Conservation (phyloP, 2,329 filamentous ascomycete genomes). For the Talaromyces sp. region DNA sequence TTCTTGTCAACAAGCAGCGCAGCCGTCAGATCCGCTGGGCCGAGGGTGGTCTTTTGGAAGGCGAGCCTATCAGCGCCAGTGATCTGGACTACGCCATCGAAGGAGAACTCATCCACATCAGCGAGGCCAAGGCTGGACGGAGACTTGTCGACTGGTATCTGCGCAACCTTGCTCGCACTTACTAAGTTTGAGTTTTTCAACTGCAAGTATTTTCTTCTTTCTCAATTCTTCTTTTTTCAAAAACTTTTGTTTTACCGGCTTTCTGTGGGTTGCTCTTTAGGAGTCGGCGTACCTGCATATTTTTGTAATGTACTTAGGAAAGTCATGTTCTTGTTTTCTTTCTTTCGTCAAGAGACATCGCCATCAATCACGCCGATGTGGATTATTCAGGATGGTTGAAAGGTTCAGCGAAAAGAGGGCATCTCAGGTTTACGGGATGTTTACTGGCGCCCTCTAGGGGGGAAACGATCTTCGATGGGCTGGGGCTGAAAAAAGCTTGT, state of each 20-base stretch:
- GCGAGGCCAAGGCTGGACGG: constrained; percentile 94
- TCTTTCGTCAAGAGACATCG: neutral
- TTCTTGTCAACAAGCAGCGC: constrained; percentile 97
- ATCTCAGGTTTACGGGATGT: neutral
- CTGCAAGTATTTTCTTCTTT: neutral
- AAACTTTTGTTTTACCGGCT: constrained; percentile 10
- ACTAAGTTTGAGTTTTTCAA: constrained; percentile 46
- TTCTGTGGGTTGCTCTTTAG: constrained; percentile 3
- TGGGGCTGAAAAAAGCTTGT: neutral
- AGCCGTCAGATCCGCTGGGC: constrained; percentile 94
- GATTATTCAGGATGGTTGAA: neutral
- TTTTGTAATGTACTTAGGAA: constrained; percentile 8
- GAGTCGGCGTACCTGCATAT: constrained; percentile 11
- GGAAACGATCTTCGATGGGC: neutral
- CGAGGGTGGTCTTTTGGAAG: constrained; percentile 83
- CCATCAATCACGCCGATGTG: neutral
- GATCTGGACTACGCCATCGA: constrained; percentile 97
- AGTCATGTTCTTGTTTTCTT: neutral
- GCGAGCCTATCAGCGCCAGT: constrained; percentile 86
- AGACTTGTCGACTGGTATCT: constrained; percentile 99
- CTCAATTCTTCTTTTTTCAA: constrained; percentile 9
- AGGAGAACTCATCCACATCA: constrained; percentile 96
- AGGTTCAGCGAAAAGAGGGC: neutral
- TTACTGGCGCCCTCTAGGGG: neutral
- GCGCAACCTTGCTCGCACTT: constrained; percentile 90